phyloP scores from a whole-genome alignment of 805 yeast genomes.

The Yarrowia sp. region DNA sequence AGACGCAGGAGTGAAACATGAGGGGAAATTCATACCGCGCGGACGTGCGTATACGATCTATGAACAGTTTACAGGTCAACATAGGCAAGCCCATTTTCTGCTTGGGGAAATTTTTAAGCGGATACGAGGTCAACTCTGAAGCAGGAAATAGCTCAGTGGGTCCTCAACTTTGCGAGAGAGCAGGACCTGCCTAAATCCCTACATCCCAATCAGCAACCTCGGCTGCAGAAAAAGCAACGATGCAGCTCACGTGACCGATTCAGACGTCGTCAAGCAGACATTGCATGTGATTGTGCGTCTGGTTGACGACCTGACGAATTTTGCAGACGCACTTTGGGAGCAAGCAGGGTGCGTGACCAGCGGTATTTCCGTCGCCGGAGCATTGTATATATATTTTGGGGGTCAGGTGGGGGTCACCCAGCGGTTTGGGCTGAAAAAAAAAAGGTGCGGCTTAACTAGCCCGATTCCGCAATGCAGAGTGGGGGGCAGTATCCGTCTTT shows the following conservation, averaged over 20 bases:
- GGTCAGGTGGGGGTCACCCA: neutral
- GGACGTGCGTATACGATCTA: neutral
- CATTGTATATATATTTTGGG: neutral
- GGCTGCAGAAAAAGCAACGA: neutral
- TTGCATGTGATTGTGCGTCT: neutral
- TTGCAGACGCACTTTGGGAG: neutral
- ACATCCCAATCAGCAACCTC: neutral
- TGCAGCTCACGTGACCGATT: neutral
- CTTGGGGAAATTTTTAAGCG: no score
- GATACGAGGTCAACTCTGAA: no score
- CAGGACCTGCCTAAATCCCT: neutral
- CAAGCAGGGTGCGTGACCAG: neutral
- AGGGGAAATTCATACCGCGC: neutral
- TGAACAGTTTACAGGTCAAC: no score
- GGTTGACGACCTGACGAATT: neutral
- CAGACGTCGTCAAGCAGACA: no score
- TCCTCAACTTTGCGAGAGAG: neutral
- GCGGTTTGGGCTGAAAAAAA: neutral
- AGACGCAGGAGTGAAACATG: slow-evolving; percentile 2
- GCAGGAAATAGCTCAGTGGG: neutral
- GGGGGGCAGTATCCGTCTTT: neutral
- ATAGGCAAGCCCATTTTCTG: no score
- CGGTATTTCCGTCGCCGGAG: neutral
- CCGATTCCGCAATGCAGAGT: neutral
- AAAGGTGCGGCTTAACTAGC: neutral